Evolutionary conservation across 176 grass and related monocot genomes (phyloP).

Genomic region (Zea luxurians): DNA sequence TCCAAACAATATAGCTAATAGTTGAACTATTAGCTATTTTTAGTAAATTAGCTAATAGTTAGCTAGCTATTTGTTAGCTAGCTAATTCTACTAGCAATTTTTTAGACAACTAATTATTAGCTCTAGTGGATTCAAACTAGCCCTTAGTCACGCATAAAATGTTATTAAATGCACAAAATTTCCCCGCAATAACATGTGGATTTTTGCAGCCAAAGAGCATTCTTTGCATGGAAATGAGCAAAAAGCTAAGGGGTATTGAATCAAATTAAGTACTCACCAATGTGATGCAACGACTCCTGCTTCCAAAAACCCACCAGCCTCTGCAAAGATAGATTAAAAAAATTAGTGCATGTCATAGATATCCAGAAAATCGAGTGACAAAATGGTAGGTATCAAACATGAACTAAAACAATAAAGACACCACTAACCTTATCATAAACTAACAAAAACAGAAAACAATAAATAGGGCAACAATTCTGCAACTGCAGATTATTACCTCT

Average conservation of each 20-base stretch:
- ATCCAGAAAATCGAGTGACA: background rate
- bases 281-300: conserved; percentile 54
- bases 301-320: conserved; percentile 88
- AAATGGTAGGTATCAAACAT: conserved; percentile 9
- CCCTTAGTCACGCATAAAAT: background rate
- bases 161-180: conserved; percentile 2
- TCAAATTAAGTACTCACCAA: conserved; percentile 50
- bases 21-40: too few species aligned
- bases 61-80: too few species aligned
- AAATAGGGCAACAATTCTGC: conserved; percentile 9
- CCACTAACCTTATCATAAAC: conserved; percentile 16
- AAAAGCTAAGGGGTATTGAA: conserved; percentile 12
- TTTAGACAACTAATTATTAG: too few species aligned
- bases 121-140: too few species aligned
- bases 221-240: conserved; percentile 13
- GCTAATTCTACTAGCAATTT: too few species aligned
- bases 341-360: conserved; percentile 13
- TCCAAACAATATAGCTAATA: too few species aligned
- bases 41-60: too few species aligned
- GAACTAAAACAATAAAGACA: conserved; percentile 2
- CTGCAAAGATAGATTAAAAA: conserved; percentile 49
- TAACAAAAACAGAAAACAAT: conserved; percentile 31
- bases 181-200: conserved; percentile 5
- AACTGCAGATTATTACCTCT: conserved; percentile 54
- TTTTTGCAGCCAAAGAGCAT: conserved; percentile 2